Evolutionary conservation across 495 filamentous ascomycete genomes (phyloP).

Genomic region (Daldinia childiae): DNA sequence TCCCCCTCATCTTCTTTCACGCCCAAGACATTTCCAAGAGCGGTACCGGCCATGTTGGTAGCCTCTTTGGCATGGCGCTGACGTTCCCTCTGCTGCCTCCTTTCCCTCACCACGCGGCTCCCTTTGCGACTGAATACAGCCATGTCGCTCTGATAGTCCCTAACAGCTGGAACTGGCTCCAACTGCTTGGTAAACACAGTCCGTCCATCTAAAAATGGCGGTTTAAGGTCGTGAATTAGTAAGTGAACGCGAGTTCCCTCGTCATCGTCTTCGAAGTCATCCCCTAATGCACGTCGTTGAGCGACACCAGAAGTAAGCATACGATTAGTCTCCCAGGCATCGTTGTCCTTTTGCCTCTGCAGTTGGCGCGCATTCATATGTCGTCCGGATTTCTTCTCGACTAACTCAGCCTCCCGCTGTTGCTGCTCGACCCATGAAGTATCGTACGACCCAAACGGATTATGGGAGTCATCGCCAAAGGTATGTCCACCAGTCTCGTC

Average conservation of each 20-base stretch:
- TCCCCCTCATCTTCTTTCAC: constrained; percentile 95
- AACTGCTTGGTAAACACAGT: constrained; percentile 97
- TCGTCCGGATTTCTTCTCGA: constrained; percentile 77
- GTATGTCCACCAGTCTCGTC: constrained; percentile 76
- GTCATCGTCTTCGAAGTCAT: constrained; percentile 89
- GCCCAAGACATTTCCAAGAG: constrained; percentile 92
- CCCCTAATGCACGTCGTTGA: constrained; percentile 81
- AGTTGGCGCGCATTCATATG: constrained; percentile 73
- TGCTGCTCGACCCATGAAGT: constrained; percentile 71
- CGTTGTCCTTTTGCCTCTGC: constrained; percentile 91
- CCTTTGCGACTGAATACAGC: constrained; percentile 97
- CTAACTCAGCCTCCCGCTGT: constrained; percentile 73
- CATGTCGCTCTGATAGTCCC: constrained; percentile 98
- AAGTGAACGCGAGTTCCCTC: constrained; percentile 91
- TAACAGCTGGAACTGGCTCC: constrained; percentile 91
- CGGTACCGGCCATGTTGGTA: constrained; percentile 91
- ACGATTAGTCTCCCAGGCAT: constrained; percentile 98
- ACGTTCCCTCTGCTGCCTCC: constrained; percentile 88
- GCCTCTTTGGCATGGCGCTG: constrained; percentile 96
- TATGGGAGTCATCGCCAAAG: constrained; percentile 78
- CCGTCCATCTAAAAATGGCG: constrained; percentile 94
- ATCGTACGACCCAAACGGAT: constrained; percentile 68
- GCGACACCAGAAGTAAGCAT: constrained; percentile 98
- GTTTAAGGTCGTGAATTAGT: constrained; percentile 91
- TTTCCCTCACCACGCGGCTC: constrained; percentile 90